Conservation (phyloP, 2,329 filamentous ascomycete species). For the Penicillium frequentans region DNA sequence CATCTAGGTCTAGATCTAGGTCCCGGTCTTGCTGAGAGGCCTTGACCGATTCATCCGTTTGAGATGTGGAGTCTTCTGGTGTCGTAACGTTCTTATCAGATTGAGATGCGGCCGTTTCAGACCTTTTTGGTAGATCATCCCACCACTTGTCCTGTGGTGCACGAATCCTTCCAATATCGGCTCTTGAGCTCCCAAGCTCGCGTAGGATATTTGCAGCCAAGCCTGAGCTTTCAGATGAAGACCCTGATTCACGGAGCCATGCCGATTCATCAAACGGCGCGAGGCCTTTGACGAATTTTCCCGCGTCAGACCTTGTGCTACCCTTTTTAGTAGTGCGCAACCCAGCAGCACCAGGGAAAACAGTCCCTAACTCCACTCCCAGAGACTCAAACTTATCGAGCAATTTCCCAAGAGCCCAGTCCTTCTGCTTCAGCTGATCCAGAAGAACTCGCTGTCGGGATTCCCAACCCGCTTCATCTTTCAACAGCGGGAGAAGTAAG, state of each 20-base stretch:
- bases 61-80: not conserved
- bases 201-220: conserved; percentile 27
- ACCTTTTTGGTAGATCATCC: conserved; percentile 22
- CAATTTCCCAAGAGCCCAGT: conserved; percentile 58
- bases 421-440: conserved; percentile 55
- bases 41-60: not conserved
- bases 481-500: conserved; percentile 55
- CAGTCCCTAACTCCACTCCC: conserved; percentile 55
- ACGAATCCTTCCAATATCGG: conserved; percentile 12
- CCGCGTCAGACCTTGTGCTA: conserved; percentile 52
- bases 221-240: conserved; percentile 14
- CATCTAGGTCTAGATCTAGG: conserved; percentile 12
- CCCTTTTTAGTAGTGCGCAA: conserved; percentile 46
- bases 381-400: conserved; percentile 59
- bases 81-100: not conserved
- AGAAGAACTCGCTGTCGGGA: conserved; percentile 51
- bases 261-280: conserved; percentile 51
- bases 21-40: not conserved
- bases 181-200: conserved; percentile 21
- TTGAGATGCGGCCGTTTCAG: conserved; percentile 1
- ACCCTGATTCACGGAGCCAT: conserved; percentile 42
- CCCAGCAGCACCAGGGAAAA: conserved; percentile 57
- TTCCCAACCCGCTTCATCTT: conserved; percentile 48
- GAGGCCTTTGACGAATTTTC: conserved; percentile 55
- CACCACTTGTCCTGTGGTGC: conserved; percentile 35